A percentile compares a stretch with the other conserved stretches of the same genome.
These are phyloP conservation scores for Trichoderma sp. DNA, from an alignment of 2,329 filamentous ascomycete genomes.

Conservation along the genomic window DNA sequence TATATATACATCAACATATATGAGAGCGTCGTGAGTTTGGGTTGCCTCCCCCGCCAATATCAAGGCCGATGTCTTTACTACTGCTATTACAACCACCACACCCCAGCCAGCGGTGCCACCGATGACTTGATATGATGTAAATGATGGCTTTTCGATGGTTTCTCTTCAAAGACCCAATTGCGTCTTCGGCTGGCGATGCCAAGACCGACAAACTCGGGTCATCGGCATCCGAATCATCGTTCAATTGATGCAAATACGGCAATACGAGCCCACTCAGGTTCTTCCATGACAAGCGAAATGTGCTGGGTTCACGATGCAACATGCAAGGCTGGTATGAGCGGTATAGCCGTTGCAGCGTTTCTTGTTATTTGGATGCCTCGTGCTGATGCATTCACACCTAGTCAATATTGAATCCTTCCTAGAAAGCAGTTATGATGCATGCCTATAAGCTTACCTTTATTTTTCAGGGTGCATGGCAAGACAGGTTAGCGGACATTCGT, in stretches of 20 bases:
- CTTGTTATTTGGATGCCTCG: background rate
- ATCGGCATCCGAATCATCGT: background rate
- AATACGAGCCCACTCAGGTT: background rate
- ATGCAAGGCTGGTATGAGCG: background rate
- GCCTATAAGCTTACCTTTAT: background rate
- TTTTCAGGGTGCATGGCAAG: background rate
- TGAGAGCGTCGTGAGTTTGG: background rate
- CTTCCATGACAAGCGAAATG: background rate
- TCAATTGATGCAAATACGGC: background rate
- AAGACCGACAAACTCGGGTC: background rate
- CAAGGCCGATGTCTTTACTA: background rate
- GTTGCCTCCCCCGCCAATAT: background rate
- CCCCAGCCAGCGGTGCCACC: background rate
- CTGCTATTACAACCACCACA: background rate
- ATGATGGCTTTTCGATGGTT: background rate
- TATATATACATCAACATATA: background rate
- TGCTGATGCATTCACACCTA: background rate
- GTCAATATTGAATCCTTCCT: background rate
- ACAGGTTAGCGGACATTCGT: background rate
- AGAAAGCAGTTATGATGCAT: background rate
- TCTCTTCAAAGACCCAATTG: background rate
- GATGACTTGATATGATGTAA: background rate
- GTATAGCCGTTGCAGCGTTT: background rate
- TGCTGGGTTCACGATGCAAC: background rate
- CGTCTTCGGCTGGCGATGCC: background rate